Conservation (phyloP, 192 early-diverging fungal genomes). For the Coemansia sp. region DNA sequence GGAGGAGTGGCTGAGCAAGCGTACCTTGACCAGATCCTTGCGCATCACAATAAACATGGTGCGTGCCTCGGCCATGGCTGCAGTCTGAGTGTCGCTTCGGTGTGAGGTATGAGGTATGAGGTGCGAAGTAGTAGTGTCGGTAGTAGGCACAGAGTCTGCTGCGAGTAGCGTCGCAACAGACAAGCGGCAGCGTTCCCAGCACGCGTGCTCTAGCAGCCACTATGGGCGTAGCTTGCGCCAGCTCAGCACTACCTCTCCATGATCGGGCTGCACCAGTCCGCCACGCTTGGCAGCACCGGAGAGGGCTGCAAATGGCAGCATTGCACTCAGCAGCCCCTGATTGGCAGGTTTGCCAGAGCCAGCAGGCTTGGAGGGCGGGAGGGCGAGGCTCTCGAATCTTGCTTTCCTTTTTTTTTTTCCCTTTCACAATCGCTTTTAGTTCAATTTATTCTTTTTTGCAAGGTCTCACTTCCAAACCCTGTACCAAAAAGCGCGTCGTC, state of each 20-base stretch:
- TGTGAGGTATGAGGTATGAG: neutral
- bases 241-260: too few relatives aligned
- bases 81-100: neutral
- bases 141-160: neutral
- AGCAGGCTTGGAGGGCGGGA: neutral
- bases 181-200: neutral
- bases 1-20: neutral
- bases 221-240: neutral
- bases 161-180: neutral
- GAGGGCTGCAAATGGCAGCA: too few relatives aligned
- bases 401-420: neutral
- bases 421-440: neutral
- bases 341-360: too few relatives aligned
- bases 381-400: neutral
- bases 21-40: constrained; percentile 76
- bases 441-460: constrained; percentile 22
- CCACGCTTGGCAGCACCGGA: too few relatives aligned
- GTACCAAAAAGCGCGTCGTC: constrained; percentile 53
- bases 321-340: too few relatives aligned
- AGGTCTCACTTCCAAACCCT: constrained; percentile 25
- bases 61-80: constrained; percentile 60
- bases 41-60: constrained; percentile 83
- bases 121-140: neutral
- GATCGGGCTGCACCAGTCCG: neutral
- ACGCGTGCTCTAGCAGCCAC: neutral